Percentiles rank a stretch among this genome's conserved stretches.
Conservation (phyloP, 2,329 filamentous ascomycete genomes). For the Chaetomium globosum region DNA sequence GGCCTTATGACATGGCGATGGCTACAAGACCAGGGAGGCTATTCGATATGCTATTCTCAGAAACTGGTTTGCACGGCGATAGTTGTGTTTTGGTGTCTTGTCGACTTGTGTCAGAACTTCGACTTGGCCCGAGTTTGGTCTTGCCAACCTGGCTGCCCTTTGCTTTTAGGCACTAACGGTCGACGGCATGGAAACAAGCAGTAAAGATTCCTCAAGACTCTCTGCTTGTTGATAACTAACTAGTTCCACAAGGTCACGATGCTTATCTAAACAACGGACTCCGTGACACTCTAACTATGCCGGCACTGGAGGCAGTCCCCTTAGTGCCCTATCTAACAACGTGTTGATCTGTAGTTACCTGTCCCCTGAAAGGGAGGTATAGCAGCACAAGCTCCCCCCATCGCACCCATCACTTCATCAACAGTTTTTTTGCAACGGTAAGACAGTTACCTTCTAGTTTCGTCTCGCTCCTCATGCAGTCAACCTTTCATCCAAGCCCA, state of each 20-base stretch:
- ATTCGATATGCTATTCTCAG: neutral
- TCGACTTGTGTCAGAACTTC: neutral
- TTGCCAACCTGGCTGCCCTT: neutral
- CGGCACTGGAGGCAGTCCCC: too few relatives aligned
- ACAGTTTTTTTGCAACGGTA: too few relatives aligned
- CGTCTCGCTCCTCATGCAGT: too few relatives aligned
- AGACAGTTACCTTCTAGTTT: too few relatives aligned
- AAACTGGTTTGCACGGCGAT: too few relatives aligned
- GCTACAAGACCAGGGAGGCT: too few relatives aligned
- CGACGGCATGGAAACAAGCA: neutral
- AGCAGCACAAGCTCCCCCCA: too few relatives aligned
- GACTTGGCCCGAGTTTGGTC: neutral
- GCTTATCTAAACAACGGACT: neutral
- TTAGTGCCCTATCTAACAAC: neutral
- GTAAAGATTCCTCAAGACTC: neutral
- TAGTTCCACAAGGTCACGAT: neutral
- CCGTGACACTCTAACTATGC: neutral
- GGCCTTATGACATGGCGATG: too few relatives aligned
- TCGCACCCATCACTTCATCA: too few relatives aligned
- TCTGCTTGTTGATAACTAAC: neutral
- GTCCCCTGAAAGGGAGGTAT: too few relatives aligned
- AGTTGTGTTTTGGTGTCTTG: neutral
- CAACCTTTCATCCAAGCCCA: too few relatives aligned
- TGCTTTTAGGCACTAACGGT: neutral
- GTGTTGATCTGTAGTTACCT: too few relatives aligned